These are phyloP conservation scores for Calonectria henricotiae DNA, from an alignment of 2,329 filamentous ascomycete genomes.

Conservation along the genomic window DNA sequence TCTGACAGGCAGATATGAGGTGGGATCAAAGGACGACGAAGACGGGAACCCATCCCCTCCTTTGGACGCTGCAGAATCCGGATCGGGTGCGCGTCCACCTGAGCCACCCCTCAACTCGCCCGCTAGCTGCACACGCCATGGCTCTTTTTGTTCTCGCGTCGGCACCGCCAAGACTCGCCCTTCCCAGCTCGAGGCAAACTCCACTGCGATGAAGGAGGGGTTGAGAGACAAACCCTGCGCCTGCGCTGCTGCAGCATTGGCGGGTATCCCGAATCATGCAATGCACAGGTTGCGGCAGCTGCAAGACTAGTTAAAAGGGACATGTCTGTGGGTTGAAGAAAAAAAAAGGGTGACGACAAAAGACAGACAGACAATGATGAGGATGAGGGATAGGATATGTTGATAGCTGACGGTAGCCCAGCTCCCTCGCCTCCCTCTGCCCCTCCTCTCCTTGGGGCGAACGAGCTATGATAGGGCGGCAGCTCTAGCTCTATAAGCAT, in stretches of 20 bases:
- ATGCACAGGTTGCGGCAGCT: slow-evolving; percentile 7
- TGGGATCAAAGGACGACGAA: neutral
- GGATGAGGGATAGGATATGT: neutral
- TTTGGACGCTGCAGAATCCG: slow-evolving; percentile 10
- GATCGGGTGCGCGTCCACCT: slow-evolving; percentile 24
- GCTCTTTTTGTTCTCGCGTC: slow-evolving; percentile 23
- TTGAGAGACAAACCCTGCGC: slow-evolving; percentile 13
- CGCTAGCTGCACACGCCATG: slow-evolving; percentile 19
- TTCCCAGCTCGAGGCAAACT: slow-evolving; percentile 25
- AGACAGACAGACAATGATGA: neutral
- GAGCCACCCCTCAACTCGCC: slow-evolving; percentile 21
- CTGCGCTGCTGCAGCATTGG: slow-evolving; percentile 11
- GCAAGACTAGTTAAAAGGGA: slow-evolving; percentile 22
- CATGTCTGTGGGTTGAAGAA: slow-evolving; percentile 1
- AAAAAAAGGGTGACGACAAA: neutral
- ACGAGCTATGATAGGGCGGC: neutral
- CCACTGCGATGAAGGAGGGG: slow-evolving; percentile 2
- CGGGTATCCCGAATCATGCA: slow-evolving; percentile 21
- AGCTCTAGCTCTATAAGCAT: slow-evolving; percentile 13
- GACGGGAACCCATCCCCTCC: neutral
- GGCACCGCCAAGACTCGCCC: slow-evolving; percentile 20
- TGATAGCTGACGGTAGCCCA: neutral
- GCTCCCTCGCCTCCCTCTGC: neutral
- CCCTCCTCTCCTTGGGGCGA: neutral
- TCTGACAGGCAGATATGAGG: neutral